These are phyloP conservation scores for Medicago lupulina DNA, from an alignment of 306 rosid genomes.

Conservation along the genomic window DNA sequence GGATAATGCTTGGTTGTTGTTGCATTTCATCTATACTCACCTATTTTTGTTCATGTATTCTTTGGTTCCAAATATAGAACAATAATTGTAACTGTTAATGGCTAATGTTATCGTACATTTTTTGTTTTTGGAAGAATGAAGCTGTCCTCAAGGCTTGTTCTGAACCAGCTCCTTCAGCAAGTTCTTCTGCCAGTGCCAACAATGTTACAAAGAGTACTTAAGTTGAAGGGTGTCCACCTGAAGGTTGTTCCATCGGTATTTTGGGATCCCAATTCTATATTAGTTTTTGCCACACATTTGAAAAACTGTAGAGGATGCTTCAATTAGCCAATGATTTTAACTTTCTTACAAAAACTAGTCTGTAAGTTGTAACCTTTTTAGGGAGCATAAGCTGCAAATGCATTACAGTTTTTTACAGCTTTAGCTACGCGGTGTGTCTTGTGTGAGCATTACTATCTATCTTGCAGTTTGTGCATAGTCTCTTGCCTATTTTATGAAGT, in stretches of 20 bases:
- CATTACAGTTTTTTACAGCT: background rate
- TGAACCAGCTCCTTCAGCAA: constrained; percentile 61
- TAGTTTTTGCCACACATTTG: background rate
- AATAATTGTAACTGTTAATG: background rate
- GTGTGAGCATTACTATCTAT: constrained; percentile 7
- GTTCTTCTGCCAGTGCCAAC: constrained; percentile 41
- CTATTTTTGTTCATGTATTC: background rate
- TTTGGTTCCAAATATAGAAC: background rate
- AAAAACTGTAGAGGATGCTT: constrained; percentile 5
- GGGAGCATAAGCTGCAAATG: background rate
- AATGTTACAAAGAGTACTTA: constrained; percentile 35
- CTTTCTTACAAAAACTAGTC: background rate
- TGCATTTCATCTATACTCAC: no score
- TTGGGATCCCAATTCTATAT: constrained; percentile 2
- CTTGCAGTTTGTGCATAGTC: background rate
- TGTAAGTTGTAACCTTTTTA: background rate
- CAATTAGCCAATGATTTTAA: constrained; percentile 32
- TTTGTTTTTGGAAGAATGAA: constrained; percentile 63
- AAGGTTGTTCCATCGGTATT: background rate
- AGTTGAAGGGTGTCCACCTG: constrained; percentile 22
- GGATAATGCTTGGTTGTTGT: no score
- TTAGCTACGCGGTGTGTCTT: background rate
- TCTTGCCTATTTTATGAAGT: background rate
- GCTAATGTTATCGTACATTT: constrained; percentile 24
- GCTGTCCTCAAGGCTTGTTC: constrained; percentile 89